A percentile compares a stretch with the other conserved stretches of the same genome.
These are phyloP conservation scores for Oryza australiensis DNA, from an alignment of 176 grass and related monocot genomes.

Conservation along the genomic window DNA sequence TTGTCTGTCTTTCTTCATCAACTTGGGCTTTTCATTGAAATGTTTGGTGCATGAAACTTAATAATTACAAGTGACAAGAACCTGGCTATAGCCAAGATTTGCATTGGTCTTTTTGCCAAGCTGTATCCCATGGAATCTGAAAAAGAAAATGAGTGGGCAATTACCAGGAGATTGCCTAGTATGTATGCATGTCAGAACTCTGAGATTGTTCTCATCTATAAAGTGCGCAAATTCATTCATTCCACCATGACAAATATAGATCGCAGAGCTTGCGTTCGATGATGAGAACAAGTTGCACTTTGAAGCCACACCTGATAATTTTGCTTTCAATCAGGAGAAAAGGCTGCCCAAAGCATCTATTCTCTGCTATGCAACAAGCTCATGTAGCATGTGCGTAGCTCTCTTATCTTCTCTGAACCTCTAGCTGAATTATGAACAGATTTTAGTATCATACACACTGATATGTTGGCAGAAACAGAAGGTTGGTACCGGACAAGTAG, in stretches of 20 bases:
- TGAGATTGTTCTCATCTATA: background rate
- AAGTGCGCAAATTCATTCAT: slow-evolving; percentile 1
- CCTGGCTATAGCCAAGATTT: slow-evolving; percentile 24
- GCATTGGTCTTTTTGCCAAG: slow-evolving; percentile 21
- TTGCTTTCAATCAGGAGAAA: slow-evolving; percentile 23
- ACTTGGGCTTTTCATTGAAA: too few species aligned
- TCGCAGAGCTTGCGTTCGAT: background rate
- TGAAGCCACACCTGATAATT: slow-evolving; percentile 24
- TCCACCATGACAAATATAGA: slow-evolving; percentile 2
- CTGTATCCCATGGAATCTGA: slow-evolving; percentile 25
- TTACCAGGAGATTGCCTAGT: background rate
- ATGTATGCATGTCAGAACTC: background rate
- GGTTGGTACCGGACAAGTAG: background rate
- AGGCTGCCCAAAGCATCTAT: slow-evolving; percentile 16
- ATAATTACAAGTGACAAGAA: slow-evolving; percentile 19
- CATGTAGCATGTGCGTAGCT: slow-evolving; percentile 29
- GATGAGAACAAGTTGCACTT: background rate
- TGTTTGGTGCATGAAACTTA: too few species aligned
- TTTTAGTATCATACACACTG: background rate
- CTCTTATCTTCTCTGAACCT: slow-evolving; percentile 18
- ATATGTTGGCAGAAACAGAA: background rate
- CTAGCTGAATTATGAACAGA: background rate
- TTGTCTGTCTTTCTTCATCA: too few species aligned
- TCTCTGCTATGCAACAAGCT: slow-evolving; percentile 26
- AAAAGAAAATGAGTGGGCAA: background rate